These are phyloP conservation scores for Prototheca cutis DNA, from an alignment of 163 green algal species.

Conservation along the genomic window DNA sequence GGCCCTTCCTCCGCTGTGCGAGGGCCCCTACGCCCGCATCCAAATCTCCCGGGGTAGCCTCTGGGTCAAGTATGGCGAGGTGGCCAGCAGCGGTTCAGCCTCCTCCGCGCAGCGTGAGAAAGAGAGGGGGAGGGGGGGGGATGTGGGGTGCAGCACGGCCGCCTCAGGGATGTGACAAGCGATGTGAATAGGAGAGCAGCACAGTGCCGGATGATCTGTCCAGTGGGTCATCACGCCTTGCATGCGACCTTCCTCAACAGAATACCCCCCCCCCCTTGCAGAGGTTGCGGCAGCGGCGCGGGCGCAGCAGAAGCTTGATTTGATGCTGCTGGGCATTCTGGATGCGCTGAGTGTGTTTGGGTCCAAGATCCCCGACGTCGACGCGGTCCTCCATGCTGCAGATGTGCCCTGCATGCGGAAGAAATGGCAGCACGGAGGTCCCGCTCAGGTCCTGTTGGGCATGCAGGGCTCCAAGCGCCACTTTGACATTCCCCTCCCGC, in stretches of 20 bases:
- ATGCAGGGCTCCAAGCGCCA: slow-evolving; percentile 17
- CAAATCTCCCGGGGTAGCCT: background rate
- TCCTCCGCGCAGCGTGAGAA: too few relatives aligned
- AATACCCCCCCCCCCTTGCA: too few relatives aligned
- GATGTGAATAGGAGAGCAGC: too few relatives aligned
- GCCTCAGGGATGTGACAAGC: too few relatives aligned
- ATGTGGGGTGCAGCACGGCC: too few relatives aligned
- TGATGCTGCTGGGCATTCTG: background rate
- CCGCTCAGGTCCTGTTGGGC: slow-evolving; percentile 17
- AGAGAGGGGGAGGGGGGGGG: too few relatives aligned
- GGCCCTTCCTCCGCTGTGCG: background rate
- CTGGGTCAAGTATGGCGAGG: background rate
- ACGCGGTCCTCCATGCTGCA: slow-evolving; percentile 27
- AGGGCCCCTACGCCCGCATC: background rate
- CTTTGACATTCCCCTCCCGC: slow-evolving; percentile 31
- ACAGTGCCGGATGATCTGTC: too few relatives aligned
- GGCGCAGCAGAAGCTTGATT: background rate
- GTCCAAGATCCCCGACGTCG: slow-evolving; percentile 30
- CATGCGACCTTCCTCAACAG: too few relatives aligned
- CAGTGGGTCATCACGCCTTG: too few relatives aligned
- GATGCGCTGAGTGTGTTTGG: background rate
- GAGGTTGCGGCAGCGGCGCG: too few relatives aligned
- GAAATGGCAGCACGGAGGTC: background rate
- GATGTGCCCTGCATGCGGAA: slow-evolving; percentile 30
- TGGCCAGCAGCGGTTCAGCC: background rate